Conservation (phyloP, 768 basidiomycete genomes). For the Strobilomyces dryophilus region DNA sequence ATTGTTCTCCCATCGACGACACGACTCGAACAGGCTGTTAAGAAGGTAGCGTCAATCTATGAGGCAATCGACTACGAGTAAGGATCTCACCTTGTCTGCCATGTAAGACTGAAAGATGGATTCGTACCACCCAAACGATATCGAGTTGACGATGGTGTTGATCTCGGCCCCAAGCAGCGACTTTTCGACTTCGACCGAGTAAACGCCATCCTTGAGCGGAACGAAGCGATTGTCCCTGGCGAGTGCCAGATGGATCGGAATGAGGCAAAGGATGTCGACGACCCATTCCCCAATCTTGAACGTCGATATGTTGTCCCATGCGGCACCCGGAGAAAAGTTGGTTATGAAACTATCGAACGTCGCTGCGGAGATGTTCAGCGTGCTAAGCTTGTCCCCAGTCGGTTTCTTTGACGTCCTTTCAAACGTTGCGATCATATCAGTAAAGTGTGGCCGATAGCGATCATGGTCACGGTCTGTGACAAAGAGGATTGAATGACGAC, state of each 20-base stretch:
- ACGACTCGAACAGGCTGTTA: slow-evolving; percentile 57
- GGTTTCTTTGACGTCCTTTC: slow-evolving; percentile 51
- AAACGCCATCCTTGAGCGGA: slow-evolving; percentile 55
- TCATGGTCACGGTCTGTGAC: slow-evolving; percentile 35
- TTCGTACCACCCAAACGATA: slow-evolving; percentile 65
- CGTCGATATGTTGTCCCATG: slow-evolving; percentile 29
- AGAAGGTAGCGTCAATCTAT: not conserved
- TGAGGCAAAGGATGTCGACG: slow-evolving; percentile 55
- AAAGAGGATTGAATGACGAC: slow-evolving; percentile 38
- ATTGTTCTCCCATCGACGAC: slow-evolving; percentile 67
- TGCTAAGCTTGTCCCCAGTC: slow-evolving; percentile 39
- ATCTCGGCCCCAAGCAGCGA: slow-evolving; percentile 57
- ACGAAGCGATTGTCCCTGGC: slow-evolving; percentile 58
- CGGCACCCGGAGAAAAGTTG: slow-evolving; percentile 1
- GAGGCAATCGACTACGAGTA: not conserved
- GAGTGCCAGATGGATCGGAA: slow-evolving; percentile 61
- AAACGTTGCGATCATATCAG: slow-evolving; percentile 42
- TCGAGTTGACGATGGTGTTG: slow-evolving; percentile 46
- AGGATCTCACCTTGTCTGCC: slow-evolving; percentile 43
- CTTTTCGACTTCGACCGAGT: slow-evolving; percentile 45
- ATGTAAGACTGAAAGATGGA: slow-evolving; percentile 60
- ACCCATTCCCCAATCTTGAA: slow-evolving; percentile 58
- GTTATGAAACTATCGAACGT: slow-evolving; percentile 24
- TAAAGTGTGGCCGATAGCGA: slow-evolving; percentile 40
- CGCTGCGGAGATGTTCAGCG: slow-evolving; percentile 31